A percentile compares a stretch with the other conserved stretches of the same genome.
phyloP scores from a whole-genome alignment of 768 basidiomycete genomes.

The Amanita fuliginea region DNA sequence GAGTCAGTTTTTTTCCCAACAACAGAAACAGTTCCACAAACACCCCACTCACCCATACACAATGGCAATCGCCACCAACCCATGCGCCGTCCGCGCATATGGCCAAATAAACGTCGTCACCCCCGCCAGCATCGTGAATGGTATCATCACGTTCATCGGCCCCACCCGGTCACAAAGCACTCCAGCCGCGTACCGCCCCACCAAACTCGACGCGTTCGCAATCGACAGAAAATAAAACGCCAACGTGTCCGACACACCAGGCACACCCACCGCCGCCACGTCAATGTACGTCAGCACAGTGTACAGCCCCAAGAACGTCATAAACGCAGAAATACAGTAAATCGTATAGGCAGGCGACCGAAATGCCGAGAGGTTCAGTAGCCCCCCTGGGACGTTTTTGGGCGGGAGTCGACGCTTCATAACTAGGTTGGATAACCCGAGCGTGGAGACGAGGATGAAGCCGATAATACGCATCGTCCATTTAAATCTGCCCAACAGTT shows the following conservation, averaged over 20 bases:
- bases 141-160: slow-evolving; percentile 56
- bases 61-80: slow-evolving; percentile 41
- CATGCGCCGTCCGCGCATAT: slow-evolving; percentile 31
- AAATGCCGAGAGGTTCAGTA: slow-evolving; percentile 46
- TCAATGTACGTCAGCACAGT: slow-evolving; percentile 70
- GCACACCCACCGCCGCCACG: slow-evolving; percentile 35
- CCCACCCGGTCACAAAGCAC: slow-evolving; percentile 46
- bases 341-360: slow-evolving; percentile 39
- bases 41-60: slow-evolving; percentile 45
- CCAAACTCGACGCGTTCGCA: slow-evolving; percentile 52
- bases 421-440: slow-evolving; percentile 44
- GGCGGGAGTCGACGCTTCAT: slow-evolving; percentile 46
- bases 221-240: slow-evolving; percentile 59
- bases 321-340: slow-evolving; percentile 46
- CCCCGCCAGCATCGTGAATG: slow-evolving; percentile 45
- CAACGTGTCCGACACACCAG: slow-evolving; percentile 38
- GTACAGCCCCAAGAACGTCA: slow-evolving; percentile 60
- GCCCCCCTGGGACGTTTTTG: slow-evolving; percentile 37
- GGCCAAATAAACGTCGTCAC: slow-evolving; percentile 66
- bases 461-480: slow-evolving; percentile 72
- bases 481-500: slow-evolving; percentile 38
- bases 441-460: slow-evolving; percentile 42
- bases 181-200: slow-evolving; percentile 50
- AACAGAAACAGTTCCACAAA: no score
- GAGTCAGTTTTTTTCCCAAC: no score